phyloP scores from a whole-genome alignment of 768 basidiomycete genomes.

The Jaapia argillacea region DNA sequence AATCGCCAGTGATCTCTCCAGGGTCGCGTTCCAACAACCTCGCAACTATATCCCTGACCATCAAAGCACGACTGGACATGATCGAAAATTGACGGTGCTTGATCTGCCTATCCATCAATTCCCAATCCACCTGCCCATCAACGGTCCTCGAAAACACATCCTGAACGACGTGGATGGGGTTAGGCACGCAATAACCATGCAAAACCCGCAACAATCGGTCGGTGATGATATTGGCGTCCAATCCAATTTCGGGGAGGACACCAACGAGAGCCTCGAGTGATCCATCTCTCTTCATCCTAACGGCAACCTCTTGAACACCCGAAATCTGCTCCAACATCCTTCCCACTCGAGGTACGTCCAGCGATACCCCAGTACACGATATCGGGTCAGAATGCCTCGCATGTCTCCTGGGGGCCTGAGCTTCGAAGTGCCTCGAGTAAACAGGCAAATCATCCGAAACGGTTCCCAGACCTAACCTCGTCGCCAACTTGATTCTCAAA shows the following conservation, averaged over 20 bases:
- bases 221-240: conserved; percentile 15
- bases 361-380: conserved; percentile 20
- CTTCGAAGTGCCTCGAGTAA: conserved; percentile 32
- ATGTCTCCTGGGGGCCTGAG: conserved; percentile 19
- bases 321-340: conserved; percentile 16
- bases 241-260: conserved; percentile 8
- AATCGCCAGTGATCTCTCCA: conserved; percentile 18
- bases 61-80: conserved; percentile 21
- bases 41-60: conserved; percentile 27
- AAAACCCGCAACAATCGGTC: conserved; percentile 15
- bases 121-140: conserved; percentile 22
- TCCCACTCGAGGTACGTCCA: conserved; percentile 20
- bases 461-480: conserved; percentile 27
- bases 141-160: conserved; percentile 12
- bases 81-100: conserved; percentile 11
- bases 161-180: conserved; percentile 22
- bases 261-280: conserved; percentile 29
- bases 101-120: conserved; percentile 18
- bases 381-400: conserved; percentile 28
- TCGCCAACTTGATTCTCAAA: conserved; percentile 32
- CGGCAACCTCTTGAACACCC: conserved; percentile 25
- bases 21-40: conserved; percentile 22
- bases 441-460: conserved; percentile 24
- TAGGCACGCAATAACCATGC: conserved; percentile 32
- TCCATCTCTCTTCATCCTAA: conserved; percentile 22